Conservation (phyloP, 495 filamentous ascomycete species). For the Neurospora sp. region DNA sequence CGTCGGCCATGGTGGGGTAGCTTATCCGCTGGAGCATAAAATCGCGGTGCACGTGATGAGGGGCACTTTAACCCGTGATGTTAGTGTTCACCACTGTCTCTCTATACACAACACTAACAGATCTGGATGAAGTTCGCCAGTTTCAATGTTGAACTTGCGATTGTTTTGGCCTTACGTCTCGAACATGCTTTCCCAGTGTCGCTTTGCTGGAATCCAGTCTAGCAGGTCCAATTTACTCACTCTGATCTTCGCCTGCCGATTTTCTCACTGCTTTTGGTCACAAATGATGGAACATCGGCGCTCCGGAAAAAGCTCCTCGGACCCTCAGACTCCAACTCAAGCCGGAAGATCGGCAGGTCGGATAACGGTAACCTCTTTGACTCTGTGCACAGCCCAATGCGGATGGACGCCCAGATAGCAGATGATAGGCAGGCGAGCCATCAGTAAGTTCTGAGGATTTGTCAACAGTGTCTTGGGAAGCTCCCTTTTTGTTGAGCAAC, state of each 20-base stretch:
- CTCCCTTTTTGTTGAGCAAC: neutral
- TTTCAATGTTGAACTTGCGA: neutral
- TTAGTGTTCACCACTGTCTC: no score
- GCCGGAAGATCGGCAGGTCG: neutral
- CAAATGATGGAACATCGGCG: neutral
- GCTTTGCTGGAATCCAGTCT: neutral
- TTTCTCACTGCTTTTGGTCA: neutral
- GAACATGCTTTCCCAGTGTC: neutral
- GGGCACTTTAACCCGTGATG: neutral
- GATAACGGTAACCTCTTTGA: neutral
- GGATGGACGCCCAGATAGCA: neutral
- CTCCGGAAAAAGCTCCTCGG: neutral
- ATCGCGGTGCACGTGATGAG: slow-evolving; percentile 11
- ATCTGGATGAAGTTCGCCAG: neutral
- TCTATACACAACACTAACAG: neutral
- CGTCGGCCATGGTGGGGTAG: neutral
- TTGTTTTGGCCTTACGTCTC: neutral
- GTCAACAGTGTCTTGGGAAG: neutral
- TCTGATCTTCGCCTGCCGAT: neutral
- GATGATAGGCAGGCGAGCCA: neutral
- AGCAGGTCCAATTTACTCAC: neutral
- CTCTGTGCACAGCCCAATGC: neutral
- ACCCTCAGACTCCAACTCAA: neutral
- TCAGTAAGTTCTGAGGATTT: neutral
- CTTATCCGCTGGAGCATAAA: neutral